Conservation (phyloP, 495 filamentous ascomycete genomes). For the Talaromyces thailandensis region DNA sequence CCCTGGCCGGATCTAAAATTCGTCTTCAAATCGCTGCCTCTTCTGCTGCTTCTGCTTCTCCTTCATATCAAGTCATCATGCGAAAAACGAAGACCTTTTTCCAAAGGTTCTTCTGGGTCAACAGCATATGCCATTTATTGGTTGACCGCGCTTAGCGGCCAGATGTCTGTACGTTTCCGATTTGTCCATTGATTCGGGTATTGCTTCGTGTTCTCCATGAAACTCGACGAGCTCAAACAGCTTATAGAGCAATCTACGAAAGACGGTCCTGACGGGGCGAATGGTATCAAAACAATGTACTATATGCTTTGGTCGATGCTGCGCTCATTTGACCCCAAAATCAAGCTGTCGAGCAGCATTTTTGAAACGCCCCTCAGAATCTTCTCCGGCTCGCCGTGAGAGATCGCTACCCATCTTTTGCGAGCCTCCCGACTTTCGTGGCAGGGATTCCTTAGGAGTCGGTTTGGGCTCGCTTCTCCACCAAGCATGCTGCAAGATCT, state of each 20-base stretch:
- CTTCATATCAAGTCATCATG: neutral
- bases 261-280: neutral
- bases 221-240: neutral
- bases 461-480: conserved; percentile 79
- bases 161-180: neutral
- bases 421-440: conserved; percentile 54
- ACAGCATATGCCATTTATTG: neutral
- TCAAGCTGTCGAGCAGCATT: conserved; percentile 84
- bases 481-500: conserved; percentile 76
- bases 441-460: conserved; percentile 74
- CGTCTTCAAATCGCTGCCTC: neutral
- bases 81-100: neutral
- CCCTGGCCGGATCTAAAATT: neutral
- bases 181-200: neutral
- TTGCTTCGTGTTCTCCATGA: neutral
- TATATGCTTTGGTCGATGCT: neutral
- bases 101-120: neutral
- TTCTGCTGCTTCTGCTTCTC: neutral
- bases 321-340: conserved; percentile 53
- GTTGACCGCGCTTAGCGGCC: neutral
- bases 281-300: neutral
- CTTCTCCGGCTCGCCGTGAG: conserved; percentile 66
- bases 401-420: conserved; percentile 79
- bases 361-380: conserved; percentile 53
- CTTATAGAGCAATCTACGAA: neutral